Base-by-base conservation (phyloP, 2,329 filamentous ascomycete genomes). In the Colletotrichum echinochloae region DNA sequence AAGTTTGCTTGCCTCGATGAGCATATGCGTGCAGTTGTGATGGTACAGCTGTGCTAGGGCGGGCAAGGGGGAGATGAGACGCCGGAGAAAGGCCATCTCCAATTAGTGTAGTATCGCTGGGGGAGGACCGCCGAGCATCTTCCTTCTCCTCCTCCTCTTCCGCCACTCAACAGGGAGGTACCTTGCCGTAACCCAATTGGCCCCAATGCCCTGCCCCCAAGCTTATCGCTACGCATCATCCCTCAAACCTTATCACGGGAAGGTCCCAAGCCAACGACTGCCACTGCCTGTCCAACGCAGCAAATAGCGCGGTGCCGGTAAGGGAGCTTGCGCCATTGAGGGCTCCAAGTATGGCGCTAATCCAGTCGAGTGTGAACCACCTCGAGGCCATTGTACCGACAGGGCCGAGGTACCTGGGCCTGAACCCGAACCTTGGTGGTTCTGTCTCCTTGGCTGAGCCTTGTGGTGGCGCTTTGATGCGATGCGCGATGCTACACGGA, bases 201-300 rank as follows among this genome's bases (percentile, higher is more conserved):
- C 41, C 39, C 48, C 44, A 18, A 33, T n/a, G 16, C 46, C 59
- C 57, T 26, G 26, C 18, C 37, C 41, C 41, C 52, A 2, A 39
- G 41, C 65, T 67, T 67, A 67, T 67, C 60, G 60, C 60, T 41
- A 28, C 39, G 23, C 41, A 33, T 37, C 54, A 35, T 35, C 35
- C 59, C 26, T 37, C 60, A 55, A 64, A 63, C 65, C 44, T 67
- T 41, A 67, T 63, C 51, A 67, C 37, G 39, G 59, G 26, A 49
- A 67, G 49, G 51, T 67, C 51, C 65, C 65, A 67, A 67, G 51
- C 65, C 65, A 63, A 67, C 59, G 39, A 33, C 23, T 49, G 20
- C 59, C 39, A 51, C 41, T 30, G 39, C 46, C 65, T 55, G 39
- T 51, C 55, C 59, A 26, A 63, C 59, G 14, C 26, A 18, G 59